phyloP scores from a whole-genome alignment of 305 asterid genomes.

The Solanum hybrid region DNA sequence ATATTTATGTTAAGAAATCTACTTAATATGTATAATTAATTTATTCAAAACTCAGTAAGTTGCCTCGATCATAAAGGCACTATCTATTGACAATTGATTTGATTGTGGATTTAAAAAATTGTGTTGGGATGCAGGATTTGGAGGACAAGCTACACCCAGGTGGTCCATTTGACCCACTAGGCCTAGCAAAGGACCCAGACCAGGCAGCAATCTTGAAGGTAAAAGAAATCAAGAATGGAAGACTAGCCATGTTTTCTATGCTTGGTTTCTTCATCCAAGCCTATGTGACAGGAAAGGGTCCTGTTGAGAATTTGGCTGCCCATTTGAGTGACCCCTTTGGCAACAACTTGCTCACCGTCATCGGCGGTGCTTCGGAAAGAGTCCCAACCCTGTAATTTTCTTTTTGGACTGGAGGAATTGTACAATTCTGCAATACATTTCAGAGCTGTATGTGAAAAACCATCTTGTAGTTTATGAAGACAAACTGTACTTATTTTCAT shows the following conservation, averaged over 20 bases:
- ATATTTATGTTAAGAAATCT: neutral
- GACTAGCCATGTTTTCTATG: slow-evolving; percentile 93
- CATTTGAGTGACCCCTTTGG: slow-evolving; percentile 95
- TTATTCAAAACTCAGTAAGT: neutral
- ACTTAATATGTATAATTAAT: neutral
- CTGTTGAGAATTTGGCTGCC: slow-evolving; percentile 84
- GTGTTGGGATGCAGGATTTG: slow-evolving; percentile 36
- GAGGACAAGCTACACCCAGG: slow-evolving; percentile 99
- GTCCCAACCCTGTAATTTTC: slow-evolving; percentile 64
- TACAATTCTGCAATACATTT: neutral
- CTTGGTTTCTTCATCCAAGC: slow-evolving; percentile 94
- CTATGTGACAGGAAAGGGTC: slow-evolving; percentile 87
- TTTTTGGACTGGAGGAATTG: neutral
- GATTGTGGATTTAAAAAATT: neutral
- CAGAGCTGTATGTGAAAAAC: slow-evolving; percentile 1
- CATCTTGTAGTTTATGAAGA: neutral
- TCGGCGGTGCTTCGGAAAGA: slow-evolving; percentile 67
- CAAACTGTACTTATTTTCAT: neutral
- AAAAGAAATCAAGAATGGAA: slow-evolving; percentile 92
- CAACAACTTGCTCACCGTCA: slow-evolving; percentile 91
- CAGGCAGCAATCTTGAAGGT: slow-evolving; percentile 89
- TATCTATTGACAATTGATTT: neutral
- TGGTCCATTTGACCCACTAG: slow-evolving; percentile 94
- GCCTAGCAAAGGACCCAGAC: slow-evolving; percentile 86
- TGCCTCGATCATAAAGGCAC: neutral